These are phyloP conservation scores for Peniophora sp. DNA, from an alignment of 1,284 basidiomycete genomes.

Conservation along the genomic window DNA sequence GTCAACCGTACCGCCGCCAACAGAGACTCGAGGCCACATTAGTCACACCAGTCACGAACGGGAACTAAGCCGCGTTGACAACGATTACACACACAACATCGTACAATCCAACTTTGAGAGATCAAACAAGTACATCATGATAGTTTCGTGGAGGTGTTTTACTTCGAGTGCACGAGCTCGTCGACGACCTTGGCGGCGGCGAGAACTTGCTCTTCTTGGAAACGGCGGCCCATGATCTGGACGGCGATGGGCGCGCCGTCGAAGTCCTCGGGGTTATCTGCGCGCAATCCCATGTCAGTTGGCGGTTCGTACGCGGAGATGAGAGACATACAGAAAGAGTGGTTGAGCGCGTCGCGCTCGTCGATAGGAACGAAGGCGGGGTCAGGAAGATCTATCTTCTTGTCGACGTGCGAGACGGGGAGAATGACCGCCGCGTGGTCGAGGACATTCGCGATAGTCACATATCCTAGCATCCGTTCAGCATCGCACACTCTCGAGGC, in stretches of 20 bases:
- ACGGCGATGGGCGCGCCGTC: neutral
- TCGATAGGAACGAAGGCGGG: neutral
- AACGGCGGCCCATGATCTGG: slow-evolving; percentile 1
- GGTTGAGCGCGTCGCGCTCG: neutral
- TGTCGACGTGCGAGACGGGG: neutral
- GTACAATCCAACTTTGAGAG: too few species aligned
- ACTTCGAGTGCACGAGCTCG: neutral
- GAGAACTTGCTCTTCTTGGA: slow-evolving; percentile 1
- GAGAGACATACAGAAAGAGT: neutral
- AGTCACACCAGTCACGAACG: too few species aligned
- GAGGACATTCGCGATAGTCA: neutral
- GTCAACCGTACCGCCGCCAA: too few species aligned
- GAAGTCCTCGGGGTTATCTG: neutral
- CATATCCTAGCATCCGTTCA: neutral
- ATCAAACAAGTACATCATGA: too few species aligned
- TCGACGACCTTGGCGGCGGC: neutral
- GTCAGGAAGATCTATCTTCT: neutral
- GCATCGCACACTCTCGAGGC: neutral
- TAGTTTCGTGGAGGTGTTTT: too few species aligned
- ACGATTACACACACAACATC: too few species aligned
- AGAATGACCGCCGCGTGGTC: neutral
- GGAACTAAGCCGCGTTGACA: too few species aligned
- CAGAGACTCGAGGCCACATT: too few species aligned
- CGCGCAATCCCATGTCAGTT: too few species aligned
- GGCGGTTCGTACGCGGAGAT: too few species aligned